Conservation (phyloP, 345 rosid species). For the Balakata baccata region DNA sequence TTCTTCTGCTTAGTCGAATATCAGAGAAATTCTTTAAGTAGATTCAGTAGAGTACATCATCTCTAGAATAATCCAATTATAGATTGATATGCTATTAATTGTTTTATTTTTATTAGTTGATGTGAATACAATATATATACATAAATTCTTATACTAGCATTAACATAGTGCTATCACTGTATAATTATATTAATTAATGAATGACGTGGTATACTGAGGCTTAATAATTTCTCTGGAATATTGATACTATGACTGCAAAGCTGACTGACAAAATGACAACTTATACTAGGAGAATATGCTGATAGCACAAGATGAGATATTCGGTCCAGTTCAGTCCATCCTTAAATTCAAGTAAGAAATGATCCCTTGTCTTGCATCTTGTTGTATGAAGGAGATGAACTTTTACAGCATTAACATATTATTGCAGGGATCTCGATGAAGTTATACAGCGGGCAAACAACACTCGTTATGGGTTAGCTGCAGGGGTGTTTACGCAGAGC, state of each 20-base stretch:
- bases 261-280: not conserved
- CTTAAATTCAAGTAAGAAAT: constrained; percentile 74
- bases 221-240: too few species aligned
- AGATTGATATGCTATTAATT: too few species aligned
- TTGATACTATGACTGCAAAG: not conserved
- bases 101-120: too few species aligned
- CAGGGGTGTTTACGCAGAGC: constrained; percentile 78
- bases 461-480: constrained; percentile 64
- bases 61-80: too few species aligned
- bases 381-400: not conserved
- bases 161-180: too few species aligned
- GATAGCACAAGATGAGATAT: constrained; percentile 88
- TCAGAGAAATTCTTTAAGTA: too few species aligned
- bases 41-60: too few species aligned
- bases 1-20: not conserved
- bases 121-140: too few species aligned
- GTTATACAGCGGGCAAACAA: constrained; percentile 65
- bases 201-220: too few species aligned
- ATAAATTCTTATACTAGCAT: too few species aligned
- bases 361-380: not conserved
- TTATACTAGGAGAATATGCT: constrained; percentile 73
- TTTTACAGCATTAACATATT: not conserved
- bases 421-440: constrained; percentile 62
- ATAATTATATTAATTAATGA: too few species aligned
- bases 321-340: constrained; percentile 92